Base-by-base conservation (phyloP, 2,329 filamentous ascomycete genomes). In the Aspergillus sclerotialis region DNA sequence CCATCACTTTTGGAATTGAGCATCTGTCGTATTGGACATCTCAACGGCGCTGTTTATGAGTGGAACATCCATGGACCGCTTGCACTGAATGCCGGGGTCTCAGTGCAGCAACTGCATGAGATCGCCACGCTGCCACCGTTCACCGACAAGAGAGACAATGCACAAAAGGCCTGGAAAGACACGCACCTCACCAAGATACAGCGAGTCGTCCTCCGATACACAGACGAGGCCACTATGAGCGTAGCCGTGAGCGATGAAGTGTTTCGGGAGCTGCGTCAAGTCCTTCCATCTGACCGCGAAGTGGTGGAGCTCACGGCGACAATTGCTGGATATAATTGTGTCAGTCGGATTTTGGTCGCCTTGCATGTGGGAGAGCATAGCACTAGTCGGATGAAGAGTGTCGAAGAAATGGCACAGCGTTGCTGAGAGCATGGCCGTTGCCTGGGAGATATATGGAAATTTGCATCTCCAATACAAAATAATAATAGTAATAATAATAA, bases 261-360 rank as follows among this genome's bases (percentile, higher is more conserved):
- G 1, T 89, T 90, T 65, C 73, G 55, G 7, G 60, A 61, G 44
- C 46, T 92, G 30, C 44, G 53, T 48, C 76, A 68, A 58, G 60
- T 45, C 11, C 55, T 73, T 15, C 87, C 89, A 45, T 71, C 56
- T 14, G 82, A 90, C 40, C 71, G 76, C 44, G 82, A 90, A 63
- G 72, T 92, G 35, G 84, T 93, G 2, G 87, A 94, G 67, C 71
- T 93, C 45, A 90, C 84, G 27, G 79, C 83, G 18, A 88, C 83
- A n/a, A 76, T 90, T 38, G 84, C 84, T n/a, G 79, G 76, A 35
- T 94, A 93, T 58, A 94, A 94, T 58, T 89, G 85, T 53, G 87
- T 93, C 12, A 89, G 83, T 57, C 74, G 87, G 15, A 89, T 93
- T 49, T 60, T 93, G 48, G 85, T 94, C 6, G 86, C 87, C 8